phyloP scores from a whole-genome alignment of 352 stramenopile species.

The Phytophthora tubulina region DNA sequence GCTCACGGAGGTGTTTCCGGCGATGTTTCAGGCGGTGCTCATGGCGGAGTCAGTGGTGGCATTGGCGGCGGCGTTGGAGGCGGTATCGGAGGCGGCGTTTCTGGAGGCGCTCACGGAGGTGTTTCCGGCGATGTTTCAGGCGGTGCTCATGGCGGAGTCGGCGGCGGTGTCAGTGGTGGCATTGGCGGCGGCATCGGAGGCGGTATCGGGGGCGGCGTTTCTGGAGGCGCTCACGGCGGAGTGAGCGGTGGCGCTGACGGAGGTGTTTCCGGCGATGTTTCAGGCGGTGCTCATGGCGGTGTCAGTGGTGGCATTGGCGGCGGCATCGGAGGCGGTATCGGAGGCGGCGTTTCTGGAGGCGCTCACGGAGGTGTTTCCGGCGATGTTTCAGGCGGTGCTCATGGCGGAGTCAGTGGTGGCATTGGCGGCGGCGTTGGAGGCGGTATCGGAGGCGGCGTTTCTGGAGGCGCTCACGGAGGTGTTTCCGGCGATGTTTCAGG shows the following conservation, averaged over 20 bases:
- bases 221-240: neutral
- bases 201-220: constrained; percentile 4
- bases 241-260: no score
- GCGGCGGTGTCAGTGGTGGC: neutral
- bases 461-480: neutral
- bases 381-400: neutral
- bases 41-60: neutral
- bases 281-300: no score
- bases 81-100: neutral
- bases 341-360: no score
- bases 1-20: neutral
- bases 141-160: neutral
- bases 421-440: neutral
- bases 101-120: neutral
- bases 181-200: neutral
- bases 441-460: neutral
- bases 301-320: no score
- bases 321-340: no score
- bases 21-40: neutral
- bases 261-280: no score
- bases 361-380: no score
- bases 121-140: neutral
- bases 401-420: neutral
- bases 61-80: neutral
- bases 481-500: neutral